Evolutionary conservation across 2,329 filamentous ascomycete genomes (phyloP), one percentile per base, ranked within the genome.

Genomic region (Nemania bipapillata): DNA sequence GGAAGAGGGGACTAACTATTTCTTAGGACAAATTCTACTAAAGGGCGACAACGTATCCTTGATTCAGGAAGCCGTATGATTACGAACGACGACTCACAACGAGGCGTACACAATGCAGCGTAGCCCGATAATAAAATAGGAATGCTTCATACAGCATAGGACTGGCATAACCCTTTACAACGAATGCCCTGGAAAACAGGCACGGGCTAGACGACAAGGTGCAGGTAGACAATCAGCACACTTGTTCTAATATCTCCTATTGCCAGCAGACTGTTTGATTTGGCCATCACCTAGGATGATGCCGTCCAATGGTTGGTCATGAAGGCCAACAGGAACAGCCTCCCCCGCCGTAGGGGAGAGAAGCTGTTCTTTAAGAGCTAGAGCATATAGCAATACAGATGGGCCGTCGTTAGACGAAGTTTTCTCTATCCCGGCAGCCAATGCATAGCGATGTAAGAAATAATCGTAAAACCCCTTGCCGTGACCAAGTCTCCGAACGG

Each of bases 401-500:
- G 78, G 77, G 59, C 74, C 75, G 59, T 73, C 74, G 72, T 78
- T 75, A 35, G 78, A 73, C 49, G 76, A 76, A 42, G 77, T 77
- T 49, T 78, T 76, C 63, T 78, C 77, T 55, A 80, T 72, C 54
- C 76, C 73, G 56, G 71, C 70, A 68, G 78, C 79, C 79, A 86
- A 78, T 60, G 82, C 79, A 75, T 94, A 97, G 74, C 91, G 89
- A 76, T 91, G 88, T 77, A 99, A 82, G 80, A 97, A 99, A 80
- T 90, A 92, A 83, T 99, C 96, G 84, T 99, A 99, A 82, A 97
- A 99, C 35, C 96, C 96, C 80, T 93, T 97, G 65, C 96, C 96
- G 80, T 99, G 96, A 47, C 96, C 96, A 22, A 98, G 86, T 74
- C 96, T 87, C 73, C 91, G 88, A 69, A 96, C 86, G 12, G 82